Percentiles rank a stretch among this genome's conserved stretches.
phyloP scores from a whole-genome alignment of 2,329 filamentous ascomycete genomes.

The Microdochium nivale region DNA sequence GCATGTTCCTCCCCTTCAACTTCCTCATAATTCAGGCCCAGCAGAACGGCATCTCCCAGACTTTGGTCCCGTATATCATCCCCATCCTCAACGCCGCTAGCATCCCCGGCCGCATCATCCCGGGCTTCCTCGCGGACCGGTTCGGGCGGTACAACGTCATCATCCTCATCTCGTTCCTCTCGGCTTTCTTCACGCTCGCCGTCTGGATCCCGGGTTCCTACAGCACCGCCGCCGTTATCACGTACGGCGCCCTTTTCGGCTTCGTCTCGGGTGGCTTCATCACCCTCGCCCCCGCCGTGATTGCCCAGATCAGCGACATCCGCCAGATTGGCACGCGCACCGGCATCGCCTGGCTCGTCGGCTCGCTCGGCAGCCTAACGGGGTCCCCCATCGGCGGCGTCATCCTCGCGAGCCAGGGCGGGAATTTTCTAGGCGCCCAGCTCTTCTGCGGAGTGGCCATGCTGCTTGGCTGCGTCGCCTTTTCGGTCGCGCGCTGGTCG shows the following conservation, averaged over 20 bases:
- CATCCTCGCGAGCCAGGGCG: constrained; percentile 41
- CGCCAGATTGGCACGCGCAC: constrained; percentile 60
- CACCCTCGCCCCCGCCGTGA: constrained; percentile 49
- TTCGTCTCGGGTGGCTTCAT: constrained; percentile 58
- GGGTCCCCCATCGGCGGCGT: constrained; percentile 61
- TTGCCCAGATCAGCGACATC: constrained; percentile 65
- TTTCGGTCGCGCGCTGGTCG: constrained; percentile 11
- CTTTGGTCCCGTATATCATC: constrained; percentile 36
- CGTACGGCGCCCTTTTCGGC: constrained; percentile 55
- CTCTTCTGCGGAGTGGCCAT: constrained; percentile 53
- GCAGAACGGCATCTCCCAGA: constrained; percentile 29
- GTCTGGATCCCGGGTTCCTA: constrained; percentile 31
- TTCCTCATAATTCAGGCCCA: constrained; percentile 41
- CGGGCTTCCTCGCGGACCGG: constrained; percentile 35
- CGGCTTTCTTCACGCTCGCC: constrained; percentile 26
- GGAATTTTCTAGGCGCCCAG: constrained; percentile 50
- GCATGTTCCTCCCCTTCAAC: constrained; percentile 46
- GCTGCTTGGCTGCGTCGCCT: constrained; percentile 13
- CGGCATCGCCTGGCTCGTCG: constrained; percentile 53
- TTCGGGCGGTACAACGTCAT: constrained; percentile 30
- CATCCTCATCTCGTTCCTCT: constrained; percentile 36
- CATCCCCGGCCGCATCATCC: constrained; percentile 42
- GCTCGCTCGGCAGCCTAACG: constrained; percentile 56
- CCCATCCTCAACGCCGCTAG: constrained; percentile 50
- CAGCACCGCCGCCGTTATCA: constrained; percentile 44